Conservation (phyloP, 2,329 filamentous ascomycete species). For the Beauveria bassiana region DNA sequence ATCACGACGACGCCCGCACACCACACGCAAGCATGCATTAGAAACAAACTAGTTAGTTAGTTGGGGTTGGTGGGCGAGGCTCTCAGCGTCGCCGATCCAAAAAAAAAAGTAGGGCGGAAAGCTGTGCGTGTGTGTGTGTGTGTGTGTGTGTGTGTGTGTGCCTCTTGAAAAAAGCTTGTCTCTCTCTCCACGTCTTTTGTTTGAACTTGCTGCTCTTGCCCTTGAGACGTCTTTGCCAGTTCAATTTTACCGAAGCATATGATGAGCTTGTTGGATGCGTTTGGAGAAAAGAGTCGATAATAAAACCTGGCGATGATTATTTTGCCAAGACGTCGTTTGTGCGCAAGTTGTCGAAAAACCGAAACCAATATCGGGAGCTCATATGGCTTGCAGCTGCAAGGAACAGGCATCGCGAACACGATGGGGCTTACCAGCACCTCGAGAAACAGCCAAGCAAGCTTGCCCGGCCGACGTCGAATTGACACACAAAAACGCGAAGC, state of each 20-base stretch:
- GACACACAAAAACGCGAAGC: neutral
- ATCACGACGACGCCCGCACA: neutral
- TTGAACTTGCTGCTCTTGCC: neutral
- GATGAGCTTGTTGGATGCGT: too few relatives aligned
- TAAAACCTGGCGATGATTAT: too few relatives aligned
- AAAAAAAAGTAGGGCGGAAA: constrained; percentile 6
- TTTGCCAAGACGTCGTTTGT: too few relatives aligned
- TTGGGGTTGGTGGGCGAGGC: neutral
- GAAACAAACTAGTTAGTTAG: neutral
- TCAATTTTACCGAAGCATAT: too few relatives aligned
- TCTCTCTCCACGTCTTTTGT: neutral
- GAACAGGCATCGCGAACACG: neutral
- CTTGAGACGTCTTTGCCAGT: too few relatives aligned
- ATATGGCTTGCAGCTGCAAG: constrained; percentile 8
- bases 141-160: too few relatives aligned
- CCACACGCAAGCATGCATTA: neutral
- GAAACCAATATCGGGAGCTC: neutral
- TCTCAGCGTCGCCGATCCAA: neutral
- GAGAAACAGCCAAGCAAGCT: neutral
- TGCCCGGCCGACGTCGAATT: neutral
- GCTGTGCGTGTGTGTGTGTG: neutral
- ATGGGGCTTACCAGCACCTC: neutral
- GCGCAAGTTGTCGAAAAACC: neutral
- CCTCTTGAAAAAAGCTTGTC: too few relatives aligned
- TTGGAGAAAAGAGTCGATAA: too few relatives aligned